phyloP scores from a whole-genome alignment of 306 rosid genomes.

The Medicago ruthenica region DNA sequence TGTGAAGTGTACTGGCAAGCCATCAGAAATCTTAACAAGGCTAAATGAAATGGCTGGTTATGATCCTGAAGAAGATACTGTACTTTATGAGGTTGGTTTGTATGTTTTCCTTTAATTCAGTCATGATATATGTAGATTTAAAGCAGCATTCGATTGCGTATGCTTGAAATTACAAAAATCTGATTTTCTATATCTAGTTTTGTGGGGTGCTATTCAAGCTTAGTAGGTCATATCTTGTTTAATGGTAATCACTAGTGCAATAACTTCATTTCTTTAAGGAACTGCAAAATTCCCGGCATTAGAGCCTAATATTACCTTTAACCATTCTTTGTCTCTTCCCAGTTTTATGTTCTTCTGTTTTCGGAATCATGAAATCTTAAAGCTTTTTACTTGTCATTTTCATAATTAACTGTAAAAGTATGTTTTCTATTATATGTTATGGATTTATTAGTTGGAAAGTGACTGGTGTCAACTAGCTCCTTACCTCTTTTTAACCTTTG shows the following conservation, averaged over 20 bases:
- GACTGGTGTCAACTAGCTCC: constrained; percentile 7
- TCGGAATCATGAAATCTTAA: too few species aligned
- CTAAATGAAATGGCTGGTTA: constrained; percentile 60
- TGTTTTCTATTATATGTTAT: constrained; percentile 2
- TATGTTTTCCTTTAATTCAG: constrained; percentile 23
- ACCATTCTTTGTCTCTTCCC: too few species aligned
- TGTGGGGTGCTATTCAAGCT: background rate
- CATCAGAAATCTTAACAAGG: constrained; percentile 45
- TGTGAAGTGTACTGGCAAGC: constrained; percentile 56
- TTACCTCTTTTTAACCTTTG: constrained; percentile 9
- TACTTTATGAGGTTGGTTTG: constrained; percentile 59
- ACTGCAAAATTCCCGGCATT: background rate
- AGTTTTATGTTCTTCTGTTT: too few species aligned
- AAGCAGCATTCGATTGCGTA: background rate
- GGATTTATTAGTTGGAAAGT: background rate
- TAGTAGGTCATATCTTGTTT: background rate
- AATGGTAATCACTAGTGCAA: background rate
- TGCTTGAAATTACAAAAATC: constrained; percentile 1
- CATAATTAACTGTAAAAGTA: background rate
- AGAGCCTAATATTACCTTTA: too few species aligned
- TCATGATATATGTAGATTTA: background rate
- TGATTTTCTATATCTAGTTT: background rate
- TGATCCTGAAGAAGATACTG: constrained; percentile 56
- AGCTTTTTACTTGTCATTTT: constrained; percentile 3
- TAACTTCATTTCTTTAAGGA: background rate